Conservation (phyloP, 2,329 filamentous ascomycete species). For the Calonectria fujianensis region DNA sequence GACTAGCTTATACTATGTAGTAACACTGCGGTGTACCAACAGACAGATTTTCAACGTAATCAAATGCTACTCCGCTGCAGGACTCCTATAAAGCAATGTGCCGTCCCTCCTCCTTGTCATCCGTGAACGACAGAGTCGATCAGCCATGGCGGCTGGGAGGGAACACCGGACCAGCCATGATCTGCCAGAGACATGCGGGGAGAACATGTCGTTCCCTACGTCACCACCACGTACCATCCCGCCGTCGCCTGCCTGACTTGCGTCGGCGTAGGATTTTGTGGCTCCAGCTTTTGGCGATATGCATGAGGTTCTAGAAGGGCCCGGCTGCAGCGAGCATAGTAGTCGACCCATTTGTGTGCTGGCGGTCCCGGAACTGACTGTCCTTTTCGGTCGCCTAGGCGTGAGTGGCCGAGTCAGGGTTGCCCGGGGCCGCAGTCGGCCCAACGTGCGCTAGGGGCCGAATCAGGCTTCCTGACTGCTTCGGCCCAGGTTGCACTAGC, state of each 20-base stretch:
- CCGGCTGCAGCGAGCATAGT: neutral
- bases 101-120: neutral
- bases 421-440: neutral
- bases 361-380: neutral
- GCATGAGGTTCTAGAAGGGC: constrained; percentile 23
- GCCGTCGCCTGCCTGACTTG: neutral
- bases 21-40: neutral
- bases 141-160: neutral
- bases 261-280: neutral
- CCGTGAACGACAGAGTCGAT: neutral
- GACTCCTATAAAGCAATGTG: neutral
- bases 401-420: constrained; percentile 8
- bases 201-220: neutral
- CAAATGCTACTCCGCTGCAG: neutral
- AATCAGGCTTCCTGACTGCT: neutral
- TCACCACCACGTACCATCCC: neutral
- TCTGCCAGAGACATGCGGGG: neutral
- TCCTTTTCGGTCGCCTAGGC: constrained; percentile 1
- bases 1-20: neutral
- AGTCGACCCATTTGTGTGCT: constrained; percentile 21
- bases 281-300: neutral
- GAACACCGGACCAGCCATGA: neutral
- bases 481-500: constrained; percentile 8
- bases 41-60: constrained; percentile 14
- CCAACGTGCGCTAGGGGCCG: constrained; percentile 1